Evolutionary conservation across 75 land plant genomes (phyloP).

Genomic region (Sequoiadendron giganteum): DNA sequence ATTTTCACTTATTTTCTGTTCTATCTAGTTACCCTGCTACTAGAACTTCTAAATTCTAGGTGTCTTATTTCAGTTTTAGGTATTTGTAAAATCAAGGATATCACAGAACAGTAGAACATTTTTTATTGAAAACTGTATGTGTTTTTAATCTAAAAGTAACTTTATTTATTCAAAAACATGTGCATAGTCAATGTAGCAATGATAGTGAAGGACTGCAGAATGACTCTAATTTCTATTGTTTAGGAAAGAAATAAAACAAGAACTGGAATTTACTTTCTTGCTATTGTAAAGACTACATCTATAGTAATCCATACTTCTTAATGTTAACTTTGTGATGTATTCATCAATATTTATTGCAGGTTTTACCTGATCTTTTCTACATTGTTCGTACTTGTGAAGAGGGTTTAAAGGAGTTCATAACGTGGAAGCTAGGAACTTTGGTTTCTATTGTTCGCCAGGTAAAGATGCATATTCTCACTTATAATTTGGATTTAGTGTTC

Average conservation of each 20-base stretch:
- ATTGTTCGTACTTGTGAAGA: slow-evolving; percentile 89
- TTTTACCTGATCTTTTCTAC: slow-evolving; percentile 86
- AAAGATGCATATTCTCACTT: background rate
- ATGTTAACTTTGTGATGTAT: background rate
- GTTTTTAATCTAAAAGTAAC: too few species aligned
- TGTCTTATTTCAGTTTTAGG: background rate
- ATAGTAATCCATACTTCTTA: background rate
- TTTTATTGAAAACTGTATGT: background rate
- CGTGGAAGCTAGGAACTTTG: slow-evolving; percentile 86
- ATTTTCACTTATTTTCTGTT: background rate
- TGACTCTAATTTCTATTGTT: background rate
- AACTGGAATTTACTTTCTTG: background rate
- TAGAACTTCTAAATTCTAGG: background rate
- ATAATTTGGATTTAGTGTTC: background rate
- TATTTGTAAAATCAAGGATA: background rate
- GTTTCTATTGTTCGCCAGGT: slow-evolving; percentile 99
- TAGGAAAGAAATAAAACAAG: background rate
- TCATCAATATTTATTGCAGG: slow-evolving; percentile 40
- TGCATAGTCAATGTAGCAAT: background rate
- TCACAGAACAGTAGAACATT: background rate
- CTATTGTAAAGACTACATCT: background rate
- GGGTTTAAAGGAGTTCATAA: slow-evolving; percentile 80
- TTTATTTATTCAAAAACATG: background rate
- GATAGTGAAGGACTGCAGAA: background rate
- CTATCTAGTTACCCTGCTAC: background rate